Evolutionary conservation across 176 grass and related monocot species (phyloP).

Genomic region (Aegilops sharonensis): DNA sequence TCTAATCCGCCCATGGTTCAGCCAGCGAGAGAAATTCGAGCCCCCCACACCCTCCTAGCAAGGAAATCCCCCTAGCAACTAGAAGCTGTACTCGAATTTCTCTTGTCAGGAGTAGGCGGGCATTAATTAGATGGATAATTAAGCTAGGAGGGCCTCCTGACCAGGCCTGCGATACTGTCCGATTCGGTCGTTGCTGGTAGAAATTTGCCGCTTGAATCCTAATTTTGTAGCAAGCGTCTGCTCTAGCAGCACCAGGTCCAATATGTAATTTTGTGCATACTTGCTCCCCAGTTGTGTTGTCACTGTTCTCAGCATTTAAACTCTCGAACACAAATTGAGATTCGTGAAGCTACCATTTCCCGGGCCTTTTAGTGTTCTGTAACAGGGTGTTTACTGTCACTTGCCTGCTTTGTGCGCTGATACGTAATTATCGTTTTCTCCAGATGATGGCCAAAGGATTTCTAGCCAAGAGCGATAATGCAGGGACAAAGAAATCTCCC

Average conservation of each 20-base stretch:
- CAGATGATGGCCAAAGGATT: slow-evolving; percentile 27
- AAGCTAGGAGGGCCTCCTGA: not conserved
- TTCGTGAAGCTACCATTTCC: not conserved
- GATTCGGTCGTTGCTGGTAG: not conserved
- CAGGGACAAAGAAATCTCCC: slow-evolving; percentile 65
- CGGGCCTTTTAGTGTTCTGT: not conserved
- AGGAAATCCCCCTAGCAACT: not conserved
- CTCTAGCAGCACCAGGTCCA: not conserved
- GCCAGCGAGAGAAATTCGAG: not conserved
- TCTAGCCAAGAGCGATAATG: slow-evolving; percentile 33
- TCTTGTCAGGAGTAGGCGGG: not conserved
- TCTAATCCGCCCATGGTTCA: not conserved
- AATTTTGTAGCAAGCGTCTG: not conserved
- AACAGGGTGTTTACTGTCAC: not conserved
- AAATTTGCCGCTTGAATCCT: not conserved
- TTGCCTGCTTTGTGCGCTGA: not conserved
- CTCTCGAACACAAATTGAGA: not conserved
- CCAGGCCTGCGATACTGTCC: not conserved
- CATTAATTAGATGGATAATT: not conserved
- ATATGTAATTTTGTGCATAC: not conserved
- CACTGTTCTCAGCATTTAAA: not conserved
- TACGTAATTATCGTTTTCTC: slow-evolving; percentile 16
- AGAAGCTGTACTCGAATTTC: not conserved
- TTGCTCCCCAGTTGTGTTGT: not conserved
- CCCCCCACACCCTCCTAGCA: not conserved